Evolutionary conservation across 169 alveolate species (phyloP), one percentile per base, ranked within the genome.

Genomic region (Plasmodium gonderi): DNA sequence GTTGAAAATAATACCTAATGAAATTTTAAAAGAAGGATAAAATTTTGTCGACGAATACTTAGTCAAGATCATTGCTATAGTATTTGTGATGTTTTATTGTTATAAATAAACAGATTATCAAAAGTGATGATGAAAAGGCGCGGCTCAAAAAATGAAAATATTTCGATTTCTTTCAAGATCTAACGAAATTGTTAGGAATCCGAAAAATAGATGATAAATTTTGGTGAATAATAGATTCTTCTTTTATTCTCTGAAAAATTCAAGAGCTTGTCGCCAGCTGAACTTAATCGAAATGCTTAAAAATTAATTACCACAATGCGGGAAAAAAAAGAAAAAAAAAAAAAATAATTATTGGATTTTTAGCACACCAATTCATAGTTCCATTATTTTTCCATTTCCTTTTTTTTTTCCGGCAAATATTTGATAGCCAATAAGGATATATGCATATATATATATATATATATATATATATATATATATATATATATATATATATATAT

Each of bases 51-150:
- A 87, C 93, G 93, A 87, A 87, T 87, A 87, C 93, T 87, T 87
- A 87, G 93, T 87, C 93, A 87, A 87, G 93, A 87, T 87, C 93
- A 87, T 87, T 87, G 93, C 93, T 87, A 87, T 87, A 87, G 93
- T 87, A 87, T 87, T 87, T 87, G 85, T 74, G 85, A 87, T 87
- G 93, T 87, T 87, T 87, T 75, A 87, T 75, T 75, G 87, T 87
- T 87, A 87, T 54, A 87, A 87, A 74, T 12, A 17, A 87, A 87
- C 93, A 76, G 93, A 87, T 87, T 49, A 38, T 87, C 79, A 87
- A 75, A 87, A 87, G 93, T 87, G 93, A 87, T 87, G 93, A 87
- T 87, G 93, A 87, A 75, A 11, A 38, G 93, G 51, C 93, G 79
- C 93, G 26, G 87, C 93, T 87, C 93, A 3, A 26, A 75, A 49